Evolutionary conservation across 2,329 filamentous ascomycete genomes (phyloP).

Genomic region (Pseudohalonectria lignicola): DNA sequence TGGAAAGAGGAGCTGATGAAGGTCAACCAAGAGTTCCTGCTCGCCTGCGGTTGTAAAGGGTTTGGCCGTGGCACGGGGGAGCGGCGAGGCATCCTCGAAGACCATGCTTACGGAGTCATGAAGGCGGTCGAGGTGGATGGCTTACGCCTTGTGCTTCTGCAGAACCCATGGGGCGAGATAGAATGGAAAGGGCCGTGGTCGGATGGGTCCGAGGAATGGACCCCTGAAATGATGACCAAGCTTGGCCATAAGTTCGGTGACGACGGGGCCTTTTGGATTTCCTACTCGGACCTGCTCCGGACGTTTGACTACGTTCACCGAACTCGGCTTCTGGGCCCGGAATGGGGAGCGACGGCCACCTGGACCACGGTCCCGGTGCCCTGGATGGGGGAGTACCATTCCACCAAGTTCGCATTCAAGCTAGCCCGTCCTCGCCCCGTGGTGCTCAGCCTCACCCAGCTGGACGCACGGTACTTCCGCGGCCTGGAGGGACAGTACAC

Average conservation of each 20-base stretch:
- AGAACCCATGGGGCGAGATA: conserved; percentile 50
- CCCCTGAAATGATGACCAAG: conserved; percentile 43
- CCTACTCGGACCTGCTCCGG: conserved; percentile 49
- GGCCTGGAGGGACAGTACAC: conserved; percentile 48
- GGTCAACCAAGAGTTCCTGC: conserved; percentile 71
- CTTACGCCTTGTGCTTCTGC: conserved; percentile 36
- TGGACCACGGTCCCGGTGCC: conserved; percentile 53
- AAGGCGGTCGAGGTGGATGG: conserved; percentile 38
- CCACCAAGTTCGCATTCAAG: conserved; percentile 47
- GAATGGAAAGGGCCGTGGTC: conserved; percentile 51
- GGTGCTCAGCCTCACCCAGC: conserved; percentile 49
- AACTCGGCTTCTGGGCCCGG: conserved; percentile 48
- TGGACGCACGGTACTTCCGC: conserved; percentile 51
- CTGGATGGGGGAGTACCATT: conserved; percentile 50
- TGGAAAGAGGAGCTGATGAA: conserved; percentile 73
- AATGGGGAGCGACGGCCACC: conserved; percentile 46
- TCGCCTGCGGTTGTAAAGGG: conserved; percentile 57
- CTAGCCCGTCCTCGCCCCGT: conserved; percentile 44
- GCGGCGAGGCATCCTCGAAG: conserved; percentile 45
- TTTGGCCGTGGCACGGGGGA: conserved; percentile 52
- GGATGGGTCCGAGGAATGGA: conserved; percentile 52
- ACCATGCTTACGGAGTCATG: conserved; percentile 51
- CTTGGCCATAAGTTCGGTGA: conserved; percentile 48
- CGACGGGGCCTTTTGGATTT: conserved; percentile 54
- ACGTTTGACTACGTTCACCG: conserved; percentile 53